phyloP scores from a whole-genome alignment of 176 grass and related monocot genomes.

The Chrysopogon serrulatus region DNA sequence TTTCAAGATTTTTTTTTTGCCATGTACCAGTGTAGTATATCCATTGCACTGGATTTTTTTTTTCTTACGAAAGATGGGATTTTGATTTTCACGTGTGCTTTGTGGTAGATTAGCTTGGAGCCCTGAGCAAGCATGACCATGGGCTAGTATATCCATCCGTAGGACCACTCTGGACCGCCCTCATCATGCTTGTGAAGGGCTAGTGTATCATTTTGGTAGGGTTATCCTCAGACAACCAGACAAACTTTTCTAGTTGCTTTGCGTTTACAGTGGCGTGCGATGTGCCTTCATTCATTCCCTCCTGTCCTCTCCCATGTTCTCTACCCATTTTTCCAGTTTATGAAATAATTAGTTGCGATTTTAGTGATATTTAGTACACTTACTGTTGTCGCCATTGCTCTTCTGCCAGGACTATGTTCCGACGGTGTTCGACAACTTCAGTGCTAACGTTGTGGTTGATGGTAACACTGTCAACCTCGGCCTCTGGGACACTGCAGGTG shows the following conservation, averaged over 20 bases:
- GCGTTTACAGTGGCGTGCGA: not conserved
- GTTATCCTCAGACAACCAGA: slow-evolving; percentile 5
- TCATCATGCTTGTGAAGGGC: not conserved
- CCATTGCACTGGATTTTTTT: not conserved
- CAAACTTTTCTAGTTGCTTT: slow-evolving; percentile 6
- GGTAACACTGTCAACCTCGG: slow-evolving; percentile 75
- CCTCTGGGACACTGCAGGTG: slow-evolving; percentile 77
- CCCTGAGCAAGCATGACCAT: slow-evolving; percentile 16
- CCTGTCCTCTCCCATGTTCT: not conserved
- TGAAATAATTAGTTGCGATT: not conserved
- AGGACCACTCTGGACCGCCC: slow-evolving; percentile 27
- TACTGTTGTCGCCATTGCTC: not conserved
- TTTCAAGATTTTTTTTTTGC: not conserved
- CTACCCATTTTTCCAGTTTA: not conserved
- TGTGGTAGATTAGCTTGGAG: slow-evolving; percentile 20
- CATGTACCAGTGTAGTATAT: not conserved
- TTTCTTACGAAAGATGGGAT: not conserved
- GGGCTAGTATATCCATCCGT: slow-evolving; percentile 6
- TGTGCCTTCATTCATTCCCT: not conserved
- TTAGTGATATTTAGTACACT: not conserved
- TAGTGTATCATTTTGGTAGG: slow-evolving; percentile 13
- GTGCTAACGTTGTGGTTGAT: slow-evolving; percentile 76
- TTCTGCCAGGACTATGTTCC: slow-evolving; percentile 66
- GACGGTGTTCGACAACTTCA: slow-evolving; percentile 77
- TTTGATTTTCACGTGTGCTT: not conserved